A percentile compares a stretch with the other conserved stretches of the same genome.
Conservation (phyloP, 2,329 filamentous ascomycete species). For the Stemphylium lycopersici region DNA sequence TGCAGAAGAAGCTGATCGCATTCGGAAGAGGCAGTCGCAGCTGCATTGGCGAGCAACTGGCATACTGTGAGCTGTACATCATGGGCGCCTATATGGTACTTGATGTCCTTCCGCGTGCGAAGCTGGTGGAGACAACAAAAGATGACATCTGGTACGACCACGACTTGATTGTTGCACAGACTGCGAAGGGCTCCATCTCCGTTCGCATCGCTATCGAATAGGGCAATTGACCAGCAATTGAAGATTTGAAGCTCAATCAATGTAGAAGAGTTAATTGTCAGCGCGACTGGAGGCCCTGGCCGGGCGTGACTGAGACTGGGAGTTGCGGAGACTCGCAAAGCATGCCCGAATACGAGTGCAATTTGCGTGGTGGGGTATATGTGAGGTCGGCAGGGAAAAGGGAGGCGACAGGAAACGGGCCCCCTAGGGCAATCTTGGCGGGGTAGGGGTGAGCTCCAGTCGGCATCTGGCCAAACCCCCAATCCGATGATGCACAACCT, state of each 20-base stretch:
- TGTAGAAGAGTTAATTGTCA: neutral
- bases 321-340: neutral
- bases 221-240: neutral
- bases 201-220: constrained; percentile 32
- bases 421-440: neutral
- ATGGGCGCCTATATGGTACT: constrained; percentile 32
- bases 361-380: neutral
- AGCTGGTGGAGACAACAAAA: constrained; percentile 30
- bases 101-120: constrained; percentile 27
- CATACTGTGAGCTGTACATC: constrained; percentile 34
- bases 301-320: neutral
- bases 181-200: constrained; percentile 32
- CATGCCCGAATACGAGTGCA: neutral
- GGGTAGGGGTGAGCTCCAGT: no score
- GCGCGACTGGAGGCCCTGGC: neutral
- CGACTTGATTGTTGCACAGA: constrained; percentile 34
- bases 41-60: constrained; percentile 42
- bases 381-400: neutral
- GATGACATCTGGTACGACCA: constrained; percentile 35
- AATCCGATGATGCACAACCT: no score
- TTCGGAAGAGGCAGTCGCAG: constrained; percentile 37
- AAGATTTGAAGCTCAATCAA: no score
- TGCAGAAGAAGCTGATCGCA: constrained; percentile 33
- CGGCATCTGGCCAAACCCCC: no score
- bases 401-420: neutral